Evolutionary conservation across 768 basidiomycete species (phyloP).

Genomic region (Vararia minispora): DNA sequence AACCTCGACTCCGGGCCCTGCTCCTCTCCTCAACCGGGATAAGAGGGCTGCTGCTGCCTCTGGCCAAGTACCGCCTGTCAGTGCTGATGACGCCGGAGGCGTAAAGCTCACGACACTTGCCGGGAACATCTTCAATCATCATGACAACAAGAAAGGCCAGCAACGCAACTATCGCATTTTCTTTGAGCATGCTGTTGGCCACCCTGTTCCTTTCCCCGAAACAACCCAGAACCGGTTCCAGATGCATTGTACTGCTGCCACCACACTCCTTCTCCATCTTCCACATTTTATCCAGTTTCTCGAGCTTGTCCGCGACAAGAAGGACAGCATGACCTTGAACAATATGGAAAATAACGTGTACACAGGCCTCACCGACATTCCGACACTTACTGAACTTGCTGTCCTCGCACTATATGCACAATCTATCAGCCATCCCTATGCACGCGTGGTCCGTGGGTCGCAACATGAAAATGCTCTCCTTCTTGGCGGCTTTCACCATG

Average conservation of each 20-base stretch:
- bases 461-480: conserved; percentile 17
- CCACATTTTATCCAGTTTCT: conserved; percentile 14
- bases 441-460: conserved; percentile 12
- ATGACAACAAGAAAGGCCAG: conserved; percentile 3
- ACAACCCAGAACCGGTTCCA: conserved; percentile 18
- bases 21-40: conserved; percentile 10
- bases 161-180: not conserved
- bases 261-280: conserved; percentile 10
- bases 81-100: not conserved
- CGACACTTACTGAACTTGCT: conserved; percentile 16
- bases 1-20: not conserved
- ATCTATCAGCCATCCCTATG: conserved; percentile 18
- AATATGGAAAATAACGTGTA: conserved; percentile 21
- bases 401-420: conserved; percentile 15
- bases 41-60: conserved; percentile 2
- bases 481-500: conserved; percentile 14
- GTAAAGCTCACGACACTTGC: not conserved
- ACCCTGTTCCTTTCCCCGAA: conserved; percentile 13
- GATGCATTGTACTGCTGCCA: conserved; percentile 12
- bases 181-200: not conserved
- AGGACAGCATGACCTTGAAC: conserved; percentile 13
- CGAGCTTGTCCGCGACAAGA: conserved; percentile 10
- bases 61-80: not conserved
- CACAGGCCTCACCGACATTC: conserved; percentile 13
- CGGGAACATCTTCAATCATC: not conserved